phyloP scores from a whole-genome alignment of 305 asterid genomes.

The Andrographis paniculata region DNA sequence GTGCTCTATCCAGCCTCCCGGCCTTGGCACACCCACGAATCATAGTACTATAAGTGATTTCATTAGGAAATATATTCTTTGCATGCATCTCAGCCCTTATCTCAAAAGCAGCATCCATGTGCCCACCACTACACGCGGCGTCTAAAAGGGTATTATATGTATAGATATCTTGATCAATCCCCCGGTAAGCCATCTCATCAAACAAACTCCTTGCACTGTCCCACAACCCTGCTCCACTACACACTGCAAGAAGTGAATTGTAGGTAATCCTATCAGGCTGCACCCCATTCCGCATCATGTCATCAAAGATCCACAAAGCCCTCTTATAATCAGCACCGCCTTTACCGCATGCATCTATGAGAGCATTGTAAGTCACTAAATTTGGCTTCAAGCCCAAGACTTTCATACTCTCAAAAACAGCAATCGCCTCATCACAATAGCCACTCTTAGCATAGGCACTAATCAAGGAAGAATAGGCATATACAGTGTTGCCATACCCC shows the following conservation, averaged over 20 bases:
- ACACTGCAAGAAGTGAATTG: slow-evolving; percentile 87
- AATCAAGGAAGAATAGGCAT: slow-evolving; percentile 75
- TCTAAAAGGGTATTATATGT: slow-evolving; percentile 85
- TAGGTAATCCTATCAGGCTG: slow-evolving; percentile 91
- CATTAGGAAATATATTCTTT: slow-evolving; percentile 64
- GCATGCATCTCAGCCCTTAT: slow-evolving; percentile 73
- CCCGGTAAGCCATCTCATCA: slow-evolving; percentile 60
- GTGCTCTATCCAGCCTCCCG: slow-evolving; percentile 60
- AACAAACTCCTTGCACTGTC: slow-evolving; percentile 58
- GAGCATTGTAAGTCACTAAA: slow-evolving; percentile 77
- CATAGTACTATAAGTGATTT: slow-evolving; percentile 83
- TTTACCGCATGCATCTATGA: slow-evolving; percentile 92
- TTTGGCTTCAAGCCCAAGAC: slow-evolving; percentile 77
- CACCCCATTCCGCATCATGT: slow-evolving; percentile 65
- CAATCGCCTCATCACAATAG: slow-evolving; percentile 59
- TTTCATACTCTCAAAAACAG: slow-evolving; percentile 69
- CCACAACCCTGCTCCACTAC: slow-evolving; percentile 94
- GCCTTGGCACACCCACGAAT: slow-evolving; percentile 92
- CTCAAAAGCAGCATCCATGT: slow-evolving; percentile 67
- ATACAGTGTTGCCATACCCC: slow-evolving; percentile 88
- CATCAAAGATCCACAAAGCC: slow-evolving; percentile 65
- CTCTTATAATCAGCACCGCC: slow-evolving; percentile 87
- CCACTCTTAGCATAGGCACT: slow-evolving; percentile 97
- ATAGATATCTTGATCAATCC: slow-evolving; percentile 83
- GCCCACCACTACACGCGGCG: slow-evolving; percentile 79